Evolutionary conservation across 805 yeast species (phyloP).

Genomic region (Isabelozyma heimii): DNA sequence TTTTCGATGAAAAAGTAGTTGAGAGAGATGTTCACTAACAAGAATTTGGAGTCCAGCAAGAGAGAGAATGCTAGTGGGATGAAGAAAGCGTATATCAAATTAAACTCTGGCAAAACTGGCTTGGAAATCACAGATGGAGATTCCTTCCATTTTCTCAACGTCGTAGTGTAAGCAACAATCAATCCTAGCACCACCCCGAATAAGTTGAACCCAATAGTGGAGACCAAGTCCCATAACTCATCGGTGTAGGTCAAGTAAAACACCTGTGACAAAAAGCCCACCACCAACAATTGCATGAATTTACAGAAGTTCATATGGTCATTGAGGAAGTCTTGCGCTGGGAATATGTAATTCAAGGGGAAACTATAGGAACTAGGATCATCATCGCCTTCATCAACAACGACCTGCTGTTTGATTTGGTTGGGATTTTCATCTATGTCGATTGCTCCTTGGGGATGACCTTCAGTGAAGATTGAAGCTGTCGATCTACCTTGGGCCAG

Average conservation of each 20-base stretch:
- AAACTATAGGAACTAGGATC: slow-evolving; percentile 14
- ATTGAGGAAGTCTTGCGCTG: slow-evolving; percentile 37
- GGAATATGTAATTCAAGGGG: slow-evolving; percentile 24
- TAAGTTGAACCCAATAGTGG: slow-evolving; percentile 29
- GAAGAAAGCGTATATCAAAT: slow-evolving; percentile 30
- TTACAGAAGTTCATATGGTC: slow-evolving; percentile 26
- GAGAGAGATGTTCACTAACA: slow-evolving; percentile 31
- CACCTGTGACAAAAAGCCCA: slow-evolving; percentile 28
- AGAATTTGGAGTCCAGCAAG: slow-evolving; percentile 16
- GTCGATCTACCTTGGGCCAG: slow-evolving; percentile 3
- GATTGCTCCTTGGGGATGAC: not conserved
- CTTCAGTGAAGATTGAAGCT: slow-evolving; percentile 8
- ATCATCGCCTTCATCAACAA: slow-evolving; percentile 6
- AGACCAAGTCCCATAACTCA: slow-evolving; percentile 12
- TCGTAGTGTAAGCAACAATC: slow-evolving; percentile 22
- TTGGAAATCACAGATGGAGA: slow-evolving; percentile 8
- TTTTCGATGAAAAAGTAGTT: slow-evolving; percentile 32
- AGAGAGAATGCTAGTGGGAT: slow-evolving; percentile 27
- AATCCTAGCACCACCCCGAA: slow-evolving; percentile 30
- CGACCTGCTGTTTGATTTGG: not conserved
- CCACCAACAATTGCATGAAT: slow-evolving; percentile 29
- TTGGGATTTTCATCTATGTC: not conserved
- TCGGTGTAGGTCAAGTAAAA: slow-evolving; percentile 21
- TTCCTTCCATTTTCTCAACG: slow-evolving; percentile 10
- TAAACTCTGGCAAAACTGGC: slow-evolving; percentile 36